phyloP scores from a whole-genome alignment of 805 yeast species.

The Gaillardinia entomophila region DNA sequence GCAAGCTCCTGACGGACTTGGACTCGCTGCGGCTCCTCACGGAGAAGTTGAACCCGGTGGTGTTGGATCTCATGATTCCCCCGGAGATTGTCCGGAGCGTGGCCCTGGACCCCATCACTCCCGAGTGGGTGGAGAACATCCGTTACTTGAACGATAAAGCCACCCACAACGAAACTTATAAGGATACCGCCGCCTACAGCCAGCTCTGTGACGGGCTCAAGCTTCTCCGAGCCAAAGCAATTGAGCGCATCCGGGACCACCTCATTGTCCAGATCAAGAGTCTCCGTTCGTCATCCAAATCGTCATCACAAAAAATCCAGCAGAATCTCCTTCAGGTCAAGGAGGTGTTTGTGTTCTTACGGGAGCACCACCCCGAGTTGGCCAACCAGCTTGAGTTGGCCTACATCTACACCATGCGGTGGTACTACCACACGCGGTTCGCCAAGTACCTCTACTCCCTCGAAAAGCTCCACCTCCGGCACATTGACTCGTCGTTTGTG shows the following conservation, averaged over 20 bases:
- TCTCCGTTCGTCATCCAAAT: slow-evolving; percentile 49
- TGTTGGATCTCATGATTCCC: slow-evolving; percentile 69
- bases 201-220: slow-evolving; percentile 36
- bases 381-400: slow-evolving; percentile 75
- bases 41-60: slow-evolving; percentile 62
- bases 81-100: slow-evolving; percentile 62
- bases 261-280: slow-evolving; percentile 59
- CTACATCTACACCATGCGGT: slow-evolving; percentile 80
- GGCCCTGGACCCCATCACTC: slow-evolving; percentile 49
- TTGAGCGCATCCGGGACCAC: slow-evolving; percentile 72
- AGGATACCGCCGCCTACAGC: slow-evolving; percentile 18
- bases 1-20: slow-evolving; percentile 21
- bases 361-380: slow-evolving; percentile 48
- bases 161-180: slow-evolving; percentile 8
- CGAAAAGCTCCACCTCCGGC: slow-evolving; percentile 52
- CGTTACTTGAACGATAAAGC: slow-evolving; percentile 52
- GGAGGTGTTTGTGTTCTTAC: slow-evolving; percentile 56
- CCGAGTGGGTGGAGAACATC: slow-evolving; percentile 63
- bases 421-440: slow-evolving; percentile 85
- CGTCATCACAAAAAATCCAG: slow-evolving; percentile 73
- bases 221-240: slow-evolving; percentile 51
- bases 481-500: slow-evolving; percentile 51
- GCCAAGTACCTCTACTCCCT: slow-evolving; percentile 70
- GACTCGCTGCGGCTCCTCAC: slow-evolving; percentile 20
- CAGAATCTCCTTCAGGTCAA: slow-evolving; percentile 55